phyloP scores from a whole-genome alignment of 2,329 filamentous ascomycete species.

The Fusarium temperatum region DNA sequence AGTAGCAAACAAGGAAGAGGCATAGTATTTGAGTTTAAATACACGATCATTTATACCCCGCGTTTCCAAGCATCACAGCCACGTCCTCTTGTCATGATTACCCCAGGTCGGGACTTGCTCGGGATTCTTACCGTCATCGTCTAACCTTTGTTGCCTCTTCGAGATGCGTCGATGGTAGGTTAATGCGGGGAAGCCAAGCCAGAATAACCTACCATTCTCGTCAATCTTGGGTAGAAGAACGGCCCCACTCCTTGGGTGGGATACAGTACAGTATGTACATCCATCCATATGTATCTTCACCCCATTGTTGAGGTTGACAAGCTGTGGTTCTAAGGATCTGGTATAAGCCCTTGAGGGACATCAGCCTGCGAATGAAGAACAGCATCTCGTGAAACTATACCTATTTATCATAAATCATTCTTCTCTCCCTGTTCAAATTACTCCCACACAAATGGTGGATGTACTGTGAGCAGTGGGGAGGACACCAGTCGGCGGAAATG shows the following conservation, averaged over 20 bases:
- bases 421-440: background rate
- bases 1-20: background rate
- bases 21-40: background rate
- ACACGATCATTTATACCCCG: slow-evolving; percentile 20
- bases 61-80: slow-evolving; percentile 11
- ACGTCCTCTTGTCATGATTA: background rate
- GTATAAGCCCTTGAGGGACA: background rate
- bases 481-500: background rate
- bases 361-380: background rate
- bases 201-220: background rate
- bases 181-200: slow-evolving; percentile 20
- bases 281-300: background rate
- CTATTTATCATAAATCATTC: background rate
- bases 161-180: slow-evolving; percentile 20
- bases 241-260: background rate
- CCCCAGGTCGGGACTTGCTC: slow-evolving; percentile 13
- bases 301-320: background rate
- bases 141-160: slow-evolving; percentile 9
- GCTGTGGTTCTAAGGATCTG: background rate
- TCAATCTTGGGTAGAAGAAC: background rate
- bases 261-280: background rate
- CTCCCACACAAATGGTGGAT: background rate
- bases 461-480: background rate
- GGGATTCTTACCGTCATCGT: slow-evolving; percentile 12
- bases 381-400: background rate